Base-by-base conservation (phyloP, 306 rosid species). In the Cucurbita argyrosperma region DNA sequence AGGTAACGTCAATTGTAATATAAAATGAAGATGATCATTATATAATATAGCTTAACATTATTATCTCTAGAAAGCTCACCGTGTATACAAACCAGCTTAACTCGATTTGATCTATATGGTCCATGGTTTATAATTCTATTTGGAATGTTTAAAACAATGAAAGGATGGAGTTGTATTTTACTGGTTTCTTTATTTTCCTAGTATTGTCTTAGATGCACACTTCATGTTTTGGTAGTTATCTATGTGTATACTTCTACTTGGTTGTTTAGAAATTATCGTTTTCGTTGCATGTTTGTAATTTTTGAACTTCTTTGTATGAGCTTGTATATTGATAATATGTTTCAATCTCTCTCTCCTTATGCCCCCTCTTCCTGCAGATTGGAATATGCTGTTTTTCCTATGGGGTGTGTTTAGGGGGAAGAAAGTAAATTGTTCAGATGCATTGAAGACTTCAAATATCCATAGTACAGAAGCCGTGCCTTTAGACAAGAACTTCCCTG, bases 371-470 rank as follows among this genome's bases (percentile, higher is more conserved):
- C 71, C 78, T 67, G 23, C 90, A 93, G 98, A 97, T 82, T 93
- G 98, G 98, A 93, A 93, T 86, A 90, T 81, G 85, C 78, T 93
- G 63, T 89, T 84, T 80, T 93, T 81, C 89, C 80, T 93, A 70
- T 93, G 98, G 98, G 98, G 98, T 43, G 88, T 90, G 69, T 90
- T 93, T 83, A 87, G 83, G 81, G 93, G 93, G 58, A 81, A 78
- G 74, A 90, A 82, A 84, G 63, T 54, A 58, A 83, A 76, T 79
- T 76, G 82, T 79, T 76, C 86, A 57, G 90, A 88, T 77, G 84
- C 87, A 35, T 76, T 80, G 35, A 80, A 85, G 80, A 79, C 81
- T 72, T 72, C 71, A 7, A 64, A 63, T 76, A 56, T 81, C 81
- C 82, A 91, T 73, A 76, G 83, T 81, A 72, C 67, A 79, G 80